phyloP scores from a whole-genome alignment of 2,329 filamentous ascomycete genomes.

The Hymenoscyphus occultus region DNA sequence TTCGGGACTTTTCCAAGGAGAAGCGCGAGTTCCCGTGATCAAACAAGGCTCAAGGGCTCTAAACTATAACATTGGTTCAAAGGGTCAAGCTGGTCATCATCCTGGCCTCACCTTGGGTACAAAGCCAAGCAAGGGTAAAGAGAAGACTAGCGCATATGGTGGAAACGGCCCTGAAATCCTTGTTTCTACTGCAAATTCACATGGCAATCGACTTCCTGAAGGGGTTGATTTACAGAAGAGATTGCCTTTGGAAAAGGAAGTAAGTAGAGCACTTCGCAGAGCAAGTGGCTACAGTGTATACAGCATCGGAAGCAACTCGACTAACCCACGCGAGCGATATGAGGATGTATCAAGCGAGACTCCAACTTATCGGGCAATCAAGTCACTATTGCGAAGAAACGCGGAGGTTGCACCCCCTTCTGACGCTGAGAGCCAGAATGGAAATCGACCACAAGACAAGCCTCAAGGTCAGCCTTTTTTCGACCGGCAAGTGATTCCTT shows the following conservation, averaged over 20 bases:
- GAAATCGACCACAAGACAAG: constrained; percentile 10
- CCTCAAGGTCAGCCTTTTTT: constrained; percentile 26
- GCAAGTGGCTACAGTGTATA: constrained; percentile 30
- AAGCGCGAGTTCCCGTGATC: background rate
- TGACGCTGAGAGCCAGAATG: constrained; percentile 11
- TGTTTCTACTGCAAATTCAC: constrained; percentile 16
- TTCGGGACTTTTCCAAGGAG: background rate
- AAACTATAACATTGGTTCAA: background rate
- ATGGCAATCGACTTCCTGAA: constrained; percentile 10
- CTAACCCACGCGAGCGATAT: constrained; percentile 18
- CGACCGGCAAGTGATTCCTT: constrained; percentile 25
- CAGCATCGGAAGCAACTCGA: constrained; percentile 28
- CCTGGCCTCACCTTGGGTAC: background rate
- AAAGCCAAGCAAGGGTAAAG: background rate
- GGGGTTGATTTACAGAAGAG: constrained; percentile 12
- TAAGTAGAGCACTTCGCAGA: constrained; percentile 33
- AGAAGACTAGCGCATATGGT: constrained; percentile 15
- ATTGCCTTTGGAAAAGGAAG: constrained; percentile 31
- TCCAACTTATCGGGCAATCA: constrained; percentile 14
- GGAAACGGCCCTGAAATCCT: constrained; percentile 15
- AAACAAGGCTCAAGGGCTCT: background rate
- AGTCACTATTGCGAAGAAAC: constrained; percentile 18
- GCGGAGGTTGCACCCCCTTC: constrained; percentile 15
- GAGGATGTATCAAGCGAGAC: constrained; percentile 14
- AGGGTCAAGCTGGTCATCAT: background rate